A percentile compares a stretch with the other conserved stretches of the same genome.
Evolutionary conservation across 371 early-diverging fungal species (phyloP).

Genomic region (Rhizomucor miehei): DNA sequence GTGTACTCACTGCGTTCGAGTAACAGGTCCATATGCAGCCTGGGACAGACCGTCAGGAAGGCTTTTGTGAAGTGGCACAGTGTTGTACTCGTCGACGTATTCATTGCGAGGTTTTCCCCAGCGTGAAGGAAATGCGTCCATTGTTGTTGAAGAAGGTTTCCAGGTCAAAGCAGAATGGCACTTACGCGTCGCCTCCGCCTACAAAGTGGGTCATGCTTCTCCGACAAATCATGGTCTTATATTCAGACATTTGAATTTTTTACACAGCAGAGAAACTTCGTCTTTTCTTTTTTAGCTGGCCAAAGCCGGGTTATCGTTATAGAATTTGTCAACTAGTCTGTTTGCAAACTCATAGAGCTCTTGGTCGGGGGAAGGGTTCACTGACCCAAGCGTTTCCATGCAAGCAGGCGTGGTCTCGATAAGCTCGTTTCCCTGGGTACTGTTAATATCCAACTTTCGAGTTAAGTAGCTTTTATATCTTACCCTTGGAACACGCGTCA

Average conservation of each 20-base stretch:
- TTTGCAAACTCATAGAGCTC: conserved; percentile 23
- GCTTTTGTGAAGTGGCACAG: conserved; percentile 52
- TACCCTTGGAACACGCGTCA: conserved; percentile 29
- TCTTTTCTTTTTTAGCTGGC: conserved; percentile 6
- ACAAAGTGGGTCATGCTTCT: too few relatives aligned
- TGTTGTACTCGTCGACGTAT: conserved; percentile 57
- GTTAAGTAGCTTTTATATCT: not conserved
- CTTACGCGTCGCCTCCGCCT: too few relatives aligned
- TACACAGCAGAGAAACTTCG: too few relatives aligned
- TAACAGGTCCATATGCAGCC: conserved; percentile 51
- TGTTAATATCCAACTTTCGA: not conserved
- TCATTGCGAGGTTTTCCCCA: conserved; percentile 81
- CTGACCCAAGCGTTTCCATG: conserved; percentile 18
- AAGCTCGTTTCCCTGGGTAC: conserved; percentile 16
- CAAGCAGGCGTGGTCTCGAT: conserved; percentile 18
- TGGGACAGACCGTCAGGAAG: conserved; percentile 38
- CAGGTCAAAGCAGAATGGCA: too few relatives aligned
- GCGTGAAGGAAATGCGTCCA: conserved; percentile 80
- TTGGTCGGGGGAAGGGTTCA: conserved; percentile 21
- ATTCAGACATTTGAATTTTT: too few relatives aligned
- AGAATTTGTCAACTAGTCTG: conserved; percentile 20
- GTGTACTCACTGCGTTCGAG: conserved; percentile 59
- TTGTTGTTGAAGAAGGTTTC: conserved; percentile 13
- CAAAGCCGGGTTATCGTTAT: conserved; percentile 14
- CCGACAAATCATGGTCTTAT: too few relatives aligned